phyloP scores from a whole-genome alignment of 305 asterid genomes.

The Solanum hybrid region DNA sequence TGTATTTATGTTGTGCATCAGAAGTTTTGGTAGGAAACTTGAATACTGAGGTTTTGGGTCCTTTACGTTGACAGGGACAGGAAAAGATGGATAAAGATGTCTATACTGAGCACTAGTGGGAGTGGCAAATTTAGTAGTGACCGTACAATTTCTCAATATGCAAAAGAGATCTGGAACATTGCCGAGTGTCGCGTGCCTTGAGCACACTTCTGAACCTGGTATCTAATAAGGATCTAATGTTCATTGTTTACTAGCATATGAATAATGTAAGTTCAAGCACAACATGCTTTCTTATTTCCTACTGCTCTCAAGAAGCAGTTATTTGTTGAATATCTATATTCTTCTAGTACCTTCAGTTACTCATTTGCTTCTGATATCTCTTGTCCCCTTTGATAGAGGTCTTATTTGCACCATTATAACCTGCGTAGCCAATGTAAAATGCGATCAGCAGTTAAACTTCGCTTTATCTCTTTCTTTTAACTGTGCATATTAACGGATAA shows the following conservation, averaged over 20 bases:
- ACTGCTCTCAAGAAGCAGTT: neutral
- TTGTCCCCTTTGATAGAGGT: neutral
- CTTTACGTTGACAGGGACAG: constrained; percentile 59
- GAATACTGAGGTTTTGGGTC: neutral
- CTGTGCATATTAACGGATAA: neutral
- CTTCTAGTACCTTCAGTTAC: neutral
- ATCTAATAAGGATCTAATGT: neutral
- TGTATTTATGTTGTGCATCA: neutral
- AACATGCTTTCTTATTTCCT: neutral
- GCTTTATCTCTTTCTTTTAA: neutral
- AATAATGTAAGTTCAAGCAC: neutral
- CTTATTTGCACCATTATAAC: neutral
- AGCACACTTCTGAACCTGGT: neutral
- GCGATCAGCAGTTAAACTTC: neutral
- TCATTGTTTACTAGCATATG: neutral
- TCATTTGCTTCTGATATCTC: neutral
- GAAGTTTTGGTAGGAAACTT: neutral
- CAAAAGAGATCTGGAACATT: constrained; percentile 87
- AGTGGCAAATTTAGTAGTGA: constrained; percentile 96
- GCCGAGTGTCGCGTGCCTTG: constrained; percentile 45
- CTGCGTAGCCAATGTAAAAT: neutral
- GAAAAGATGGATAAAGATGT: constrained; percentile 87
- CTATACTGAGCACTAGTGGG: constrained; percentile 93
- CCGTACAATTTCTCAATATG: constrained; percentile 87
- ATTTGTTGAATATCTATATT: neutral